phyloP scores from a whole-genome alignment of 2,329 filamentous ascomycete genomes.

The Lanzia echinophila region DNA sequence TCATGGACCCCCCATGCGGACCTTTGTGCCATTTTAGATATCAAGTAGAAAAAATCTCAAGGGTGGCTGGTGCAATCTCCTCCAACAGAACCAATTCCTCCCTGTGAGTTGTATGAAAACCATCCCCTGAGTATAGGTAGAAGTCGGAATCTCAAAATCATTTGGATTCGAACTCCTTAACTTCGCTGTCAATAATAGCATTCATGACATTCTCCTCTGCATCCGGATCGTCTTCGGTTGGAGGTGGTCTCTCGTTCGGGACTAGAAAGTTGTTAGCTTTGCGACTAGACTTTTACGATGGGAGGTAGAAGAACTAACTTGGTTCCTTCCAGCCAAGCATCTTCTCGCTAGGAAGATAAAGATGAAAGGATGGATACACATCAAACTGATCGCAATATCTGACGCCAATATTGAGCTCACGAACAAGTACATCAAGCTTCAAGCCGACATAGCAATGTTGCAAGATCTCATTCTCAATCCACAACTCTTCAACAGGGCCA shows the following conservation, averaged over 20 bases:
- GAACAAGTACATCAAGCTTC: slow-evolving; percentile 51
- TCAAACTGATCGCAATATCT: slow-evolving; percentile 56
- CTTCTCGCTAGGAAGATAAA: slow-evolving; percentile 59
- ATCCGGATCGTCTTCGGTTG: slow-evolving; percentile 28
- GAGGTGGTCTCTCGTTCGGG: slow-evolving; percentile 23
- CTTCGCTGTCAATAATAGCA: slow-evolving; percentile 12
- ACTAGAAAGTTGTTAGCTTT: slow-evolving; percentile 10
- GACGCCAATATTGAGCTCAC: slow-evolving; percentile 51
- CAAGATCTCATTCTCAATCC: slow-evolving; percentile 59
- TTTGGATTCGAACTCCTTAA: not conserved
- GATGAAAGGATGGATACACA: slow-evolving; percentile 56
- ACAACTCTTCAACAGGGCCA: slow-evolving; percentile 50
- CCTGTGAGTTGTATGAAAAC: no score
- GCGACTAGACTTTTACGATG: no score
- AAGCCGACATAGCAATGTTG: slow-evolving; percentile 55
- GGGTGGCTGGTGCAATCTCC: no score
- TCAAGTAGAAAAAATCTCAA: no score
- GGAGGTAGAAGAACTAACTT: slow-evolving; percentile 13
- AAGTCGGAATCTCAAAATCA: not conserved
- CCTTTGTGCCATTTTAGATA: no score
- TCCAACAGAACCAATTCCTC: no score
- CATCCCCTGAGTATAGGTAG: no score
- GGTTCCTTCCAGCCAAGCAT: slow-evolving; percentile 62
- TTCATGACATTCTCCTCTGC: slow-evolving; percentile 21
- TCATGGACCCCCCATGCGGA: no score